Base-by-base conservation (phyloP, 192 early-diverging fungal species). In the Allomyces macrogynus region DNA sequence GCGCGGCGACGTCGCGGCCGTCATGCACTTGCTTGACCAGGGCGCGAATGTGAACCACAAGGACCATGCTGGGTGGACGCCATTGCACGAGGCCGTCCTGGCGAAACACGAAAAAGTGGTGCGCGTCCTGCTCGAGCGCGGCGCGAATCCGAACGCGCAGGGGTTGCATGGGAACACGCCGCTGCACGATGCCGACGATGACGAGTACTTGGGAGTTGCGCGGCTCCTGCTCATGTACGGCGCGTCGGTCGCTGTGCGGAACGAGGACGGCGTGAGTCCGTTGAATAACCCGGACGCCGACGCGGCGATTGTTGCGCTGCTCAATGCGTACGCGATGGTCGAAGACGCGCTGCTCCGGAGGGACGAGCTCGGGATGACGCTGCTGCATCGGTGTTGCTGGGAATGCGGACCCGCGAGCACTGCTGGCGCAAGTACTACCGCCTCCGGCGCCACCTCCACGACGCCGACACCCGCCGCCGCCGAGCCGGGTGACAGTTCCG, bases 41-140 rank as follows among this genome's bases (percentile, higher is more conserved):
- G 80, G 82, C n/a, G 80, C 80, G 10, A 72, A 81, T 57, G 67
- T 79, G n/a, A 64, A 71, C 63, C 66, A 71, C 24, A 68, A 72
- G 61, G 80, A 83, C 64, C n/a, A 84, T 63, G 82, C 80, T 2
- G 82, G 80, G 0, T 82, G 73, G 70, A 78, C 80, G 14, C 75
- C 80, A 1, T 62, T 84, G 24, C 82, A 84, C 67, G 77, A 80
- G 62, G 79, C 80, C 14, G 73, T 73, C 26, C 62, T 84, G 5
- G 69, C 73, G 62, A 81, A 81, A 61, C 69, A 75, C 27, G 60
- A 61, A 5, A 67, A 72, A 32, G 68, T 76, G 10, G 77, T 72
- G 23, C 43, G 43, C 11, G 70, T 80, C 12, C 62, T 84, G 66
- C 64, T 84, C 4, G 16, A 49, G 24, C 72, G 70, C 63, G 82